These are phyloP conservation scores for Chalciporus sphaerocephalus DNA, from an alignment of 768 basidiomycete genomes.

Conservation along the genomic window DNA sequence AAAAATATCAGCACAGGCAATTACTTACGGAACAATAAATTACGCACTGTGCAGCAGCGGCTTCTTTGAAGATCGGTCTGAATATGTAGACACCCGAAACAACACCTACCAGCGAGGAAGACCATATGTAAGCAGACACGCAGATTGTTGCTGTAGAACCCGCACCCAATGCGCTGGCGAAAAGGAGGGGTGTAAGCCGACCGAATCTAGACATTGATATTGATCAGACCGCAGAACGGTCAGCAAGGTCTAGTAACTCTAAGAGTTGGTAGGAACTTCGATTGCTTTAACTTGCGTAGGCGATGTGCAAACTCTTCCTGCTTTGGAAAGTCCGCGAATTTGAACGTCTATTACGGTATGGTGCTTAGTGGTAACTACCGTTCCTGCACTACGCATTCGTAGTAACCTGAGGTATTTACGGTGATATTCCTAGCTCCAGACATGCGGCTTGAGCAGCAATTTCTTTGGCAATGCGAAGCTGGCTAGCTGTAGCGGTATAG, in stretches of 20 bases:
- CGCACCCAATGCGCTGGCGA: conserved; percentile 57
- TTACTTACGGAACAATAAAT: not conserved
- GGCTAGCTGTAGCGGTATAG: conserved; percentile 43
- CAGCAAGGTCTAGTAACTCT: no score
- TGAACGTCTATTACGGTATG: not conserved
- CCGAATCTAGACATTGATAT: conserved; percentile 32
- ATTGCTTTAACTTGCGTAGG: no score
- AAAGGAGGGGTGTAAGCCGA: conserved; percentile 45
- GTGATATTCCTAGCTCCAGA: conserved; percentile 25
- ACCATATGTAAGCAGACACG: conserved; percentile 2
- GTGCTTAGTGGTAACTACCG: no score
- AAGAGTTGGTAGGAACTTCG: no score
- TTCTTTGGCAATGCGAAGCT: conserved; percentile 46
- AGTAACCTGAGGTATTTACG: no score
- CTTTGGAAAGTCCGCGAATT: conserved; percentile 28
- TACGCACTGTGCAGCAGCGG: conserved; percentile 12
- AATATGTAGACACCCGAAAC: conserved; percentile 66
- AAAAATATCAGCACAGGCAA: conserved; percentile 2
- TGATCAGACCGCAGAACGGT: not conserved
- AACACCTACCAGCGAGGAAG: conserved; percentile 39
- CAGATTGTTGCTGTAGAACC: not conserved
- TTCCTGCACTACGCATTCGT: not conserved
- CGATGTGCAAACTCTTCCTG: conserved; percentile 18
- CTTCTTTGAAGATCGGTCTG: conserved; percentile 41
- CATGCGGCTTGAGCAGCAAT: conserved; percentile 44